Evolutionary conservation across 495 filamentous ascomycete genomes (phyloP).

Genomic region (Aspergillus affinis): DNA sequence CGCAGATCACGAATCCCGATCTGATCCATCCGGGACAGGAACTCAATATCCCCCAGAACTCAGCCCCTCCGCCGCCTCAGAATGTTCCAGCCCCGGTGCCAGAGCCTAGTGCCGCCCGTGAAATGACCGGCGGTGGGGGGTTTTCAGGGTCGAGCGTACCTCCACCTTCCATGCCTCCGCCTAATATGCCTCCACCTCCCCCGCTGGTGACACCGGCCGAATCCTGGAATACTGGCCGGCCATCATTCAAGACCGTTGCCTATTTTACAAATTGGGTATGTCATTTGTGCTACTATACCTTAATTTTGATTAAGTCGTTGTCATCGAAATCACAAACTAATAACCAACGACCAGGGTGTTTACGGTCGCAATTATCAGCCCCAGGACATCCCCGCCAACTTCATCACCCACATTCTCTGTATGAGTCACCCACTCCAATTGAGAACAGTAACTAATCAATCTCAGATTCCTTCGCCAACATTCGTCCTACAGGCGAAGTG

Average conservation of each 20-base stretch:
- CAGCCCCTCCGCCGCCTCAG: not conserved
- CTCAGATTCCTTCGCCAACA: conserved; percentile 66
- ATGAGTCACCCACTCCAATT: not conserved
- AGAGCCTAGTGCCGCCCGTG: not conserved
- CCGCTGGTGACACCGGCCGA: conserved; percentile 4
- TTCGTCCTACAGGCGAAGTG: conserved; percentile 63
- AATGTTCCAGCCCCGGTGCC: not conserved
- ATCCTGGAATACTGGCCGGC: not conserved
- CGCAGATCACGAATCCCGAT: conserved; percentile 12
- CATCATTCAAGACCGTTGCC: conserved; percentile 8
- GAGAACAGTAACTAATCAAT: not conserved
- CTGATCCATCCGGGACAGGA: conserved; percentile 8
- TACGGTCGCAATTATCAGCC: conserved; percentile 73
- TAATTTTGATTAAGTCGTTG: too few relatives aligned
- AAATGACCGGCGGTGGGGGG: not conserved
- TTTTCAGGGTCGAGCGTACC: not conserved
- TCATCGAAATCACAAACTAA: not conserved
- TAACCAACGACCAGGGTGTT: conserved; percentile 53
- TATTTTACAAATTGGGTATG: conserved; percentile 15
- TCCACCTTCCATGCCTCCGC: not conserved
- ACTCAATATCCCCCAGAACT: conserved; percentile 1
- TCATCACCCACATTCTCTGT: conserved; percentile 79
- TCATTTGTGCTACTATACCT: too few relatives aligned
- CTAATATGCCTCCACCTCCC: not conserved
- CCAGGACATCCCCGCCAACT: conserved; percentile 69